Evolutionary conservation across 78 protist species (phyloP), one percentile per base, ranked within the genome.

Genomic region (Emiliania huxleyi): DNA sequence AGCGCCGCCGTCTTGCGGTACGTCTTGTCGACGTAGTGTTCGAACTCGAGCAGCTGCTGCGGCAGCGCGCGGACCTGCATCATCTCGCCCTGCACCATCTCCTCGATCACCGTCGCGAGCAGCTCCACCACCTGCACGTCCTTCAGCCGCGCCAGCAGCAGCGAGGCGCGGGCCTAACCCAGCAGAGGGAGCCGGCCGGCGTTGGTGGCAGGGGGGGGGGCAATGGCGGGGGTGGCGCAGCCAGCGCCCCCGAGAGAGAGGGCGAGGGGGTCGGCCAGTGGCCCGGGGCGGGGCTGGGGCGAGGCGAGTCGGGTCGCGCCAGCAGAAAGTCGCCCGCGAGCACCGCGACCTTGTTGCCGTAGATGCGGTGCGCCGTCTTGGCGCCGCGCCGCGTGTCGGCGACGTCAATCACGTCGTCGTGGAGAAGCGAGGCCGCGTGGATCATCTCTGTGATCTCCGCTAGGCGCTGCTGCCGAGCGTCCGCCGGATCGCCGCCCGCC

Each of bases 381-480:
- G 81, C 8, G 46, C 94, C 93, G 18, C 98, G 37, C 11, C 98
- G 88, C 18, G 93, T 77, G 44, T 93, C 96, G 25, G 96, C 90
- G 11, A 87, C 77, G 92, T 97, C 98, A 38, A 96, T 90, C 15
- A 98, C 97, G 89, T 98, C 99, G 87, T 98, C 98, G 92, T 98
- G 99, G 1, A 98, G 93, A 26, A 97, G 95, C 62, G 96, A 93
- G 19, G 98, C 98, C 42, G 98, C 95, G 91, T 98, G 99, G 83
- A 98, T 96, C 97, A 98, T 98, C 89, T 98, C 99, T 0, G 96
- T 93, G 75, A 97, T 93, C 92, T 93, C 96, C 38, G 93, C 93
- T 37, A 91, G 38, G 23, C 85, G 38, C 45, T 21, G 37, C 77
- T 89, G 91, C 37, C 25, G 21, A 62, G 37, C 91, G 26, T 33